phyloP scores from a whole-genome alignment of 441 rosid species.

The Bruguiera hainesii region DNA sequence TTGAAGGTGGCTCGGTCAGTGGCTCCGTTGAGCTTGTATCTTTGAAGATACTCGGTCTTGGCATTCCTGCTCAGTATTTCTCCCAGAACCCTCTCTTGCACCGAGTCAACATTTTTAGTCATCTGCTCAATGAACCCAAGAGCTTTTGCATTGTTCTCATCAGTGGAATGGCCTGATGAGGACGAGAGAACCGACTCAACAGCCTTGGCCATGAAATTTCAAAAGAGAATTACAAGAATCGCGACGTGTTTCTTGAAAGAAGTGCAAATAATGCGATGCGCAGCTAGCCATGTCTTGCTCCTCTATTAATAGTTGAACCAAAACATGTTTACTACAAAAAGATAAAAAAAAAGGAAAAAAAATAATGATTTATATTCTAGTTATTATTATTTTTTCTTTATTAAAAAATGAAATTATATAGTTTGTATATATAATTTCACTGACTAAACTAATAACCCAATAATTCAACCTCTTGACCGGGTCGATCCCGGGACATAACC shows the following conservation, averaged over 20 bases:
- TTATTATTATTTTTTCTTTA: too few species aligned
- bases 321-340: neutral
- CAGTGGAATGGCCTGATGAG: constrained; percentile 65
- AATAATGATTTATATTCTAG: too few species aligned
- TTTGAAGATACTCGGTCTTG: constrained; percentile 64
- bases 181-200: constrained; percentile 61
- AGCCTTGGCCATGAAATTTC: constrained; percentile 42
- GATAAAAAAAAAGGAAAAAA: too few species aligned
- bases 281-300: neutral
- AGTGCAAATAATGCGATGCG: neutral
- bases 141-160: constrained; percentile 74
- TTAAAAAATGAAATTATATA: too few species aligned
- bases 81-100: constrained; percentile 52
- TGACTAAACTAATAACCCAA: too few species aligned
- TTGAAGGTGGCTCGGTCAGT: constrained; percentile 68
- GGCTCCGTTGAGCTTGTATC: constrained; percentile 54
- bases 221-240: neutral
- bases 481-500: neutral
- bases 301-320: neutral
- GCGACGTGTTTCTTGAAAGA: neutral
- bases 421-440: too few species aligned
- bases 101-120: constrained; percentile 59
- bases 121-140: constrained; percentile 73
- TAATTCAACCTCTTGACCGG: neutral
- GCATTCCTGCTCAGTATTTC: constrained; percentile 70